Evolutionary conservation across 2,329 filamentous ascomycete genomes (phyloP), one percentile per base, ranked within the genome.

Genomic region (Alternaria gansuensis): DNA sequence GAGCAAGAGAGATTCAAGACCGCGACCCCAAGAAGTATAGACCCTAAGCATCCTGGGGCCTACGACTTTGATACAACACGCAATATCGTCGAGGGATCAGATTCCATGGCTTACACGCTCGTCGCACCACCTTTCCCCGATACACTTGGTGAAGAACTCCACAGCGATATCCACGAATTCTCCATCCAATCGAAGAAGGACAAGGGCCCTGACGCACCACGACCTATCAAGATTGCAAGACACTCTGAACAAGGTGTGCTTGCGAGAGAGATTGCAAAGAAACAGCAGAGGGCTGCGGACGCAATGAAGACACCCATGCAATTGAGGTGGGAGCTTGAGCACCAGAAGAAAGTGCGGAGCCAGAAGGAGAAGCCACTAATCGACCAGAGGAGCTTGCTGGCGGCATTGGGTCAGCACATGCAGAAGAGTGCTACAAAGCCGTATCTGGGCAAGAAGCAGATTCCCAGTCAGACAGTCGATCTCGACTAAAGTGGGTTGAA

Each of bases 91-190:
- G 91, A 96, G 72, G 84, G 87, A 37, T 50, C 60, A 36, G 55
- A 68, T 1, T 64, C 63, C n/a, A 63, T 83, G 71, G 91, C 90
- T 1, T 97, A 91, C 75, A 90, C 87, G 34, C 82, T 98, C 24
- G 82, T 93, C 28, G 82, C 85, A 14, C 85, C 90, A 26, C 94
- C 94, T 13, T 92, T 97, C 84, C 93, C 94, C 5, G 79, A 83
- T 29, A 80, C 79, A n/a, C 85, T 97, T 36, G 84, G 96, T 65
- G 88, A 97, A 76, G 94, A 98, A 82, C 83, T 98, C 17, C 62
- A 89, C 68, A 87, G 85, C 70, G 95, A 93, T 86, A 64, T 69
- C 31, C 57, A 59, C 41, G 59, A 68, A 72, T 92, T 88, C 52
- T 84, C 91, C 46, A 92, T 96, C 80, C 90, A 93, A 53, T 74